Conservation (phyloP, 768 basidiomycete species). For the Podaxis rugospora region DNA sequence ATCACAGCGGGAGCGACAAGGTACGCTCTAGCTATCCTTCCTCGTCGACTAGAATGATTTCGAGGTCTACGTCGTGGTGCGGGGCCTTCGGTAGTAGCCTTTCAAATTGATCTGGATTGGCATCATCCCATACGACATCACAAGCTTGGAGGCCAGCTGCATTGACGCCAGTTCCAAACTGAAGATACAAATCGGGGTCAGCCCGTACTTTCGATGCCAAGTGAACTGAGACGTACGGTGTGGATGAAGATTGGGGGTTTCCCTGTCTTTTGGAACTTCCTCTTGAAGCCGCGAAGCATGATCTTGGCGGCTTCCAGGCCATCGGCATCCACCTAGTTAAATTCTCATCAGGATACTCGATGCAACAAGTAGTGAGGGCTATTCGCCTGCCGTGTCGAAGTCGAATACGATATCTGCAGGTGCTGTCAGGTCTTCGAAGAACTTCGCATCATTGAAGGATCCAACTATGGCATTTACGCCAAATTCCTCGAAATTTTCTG, state of each 20-base stretch:
- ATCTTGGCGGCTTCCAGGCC: slow-evolving; percentile 32
- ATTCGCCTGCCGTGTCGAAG: slow-evolving; percentile 31
- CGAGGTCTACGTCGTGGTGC: slow-evolving; percentile 47
- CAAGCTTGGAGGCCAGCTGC: slow-evolving; percentile 36
- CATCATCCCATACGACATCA: slow-evolving; percentile 42
- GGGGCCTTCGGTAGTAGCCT: slow-evolving; percentile 37
- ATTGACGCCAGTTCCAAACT: slow-evolving; percentile 37
- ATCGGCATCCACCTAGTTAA: slow-evolving; percentile 33
- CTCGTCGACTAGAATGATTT: slow-evolving; percentile 41
- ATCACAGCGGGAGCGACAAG: slow-evolving; percentile 52
- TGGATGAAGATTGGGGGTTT: slow-evolving; percentile 34
- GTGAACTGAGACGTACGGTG: slow-evolving; percentile 29
- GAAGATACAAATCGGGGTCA: neutral
- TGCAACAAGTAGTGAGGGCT: neutral
- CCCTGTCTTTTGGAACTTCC: slow-evolving; percentile 28
- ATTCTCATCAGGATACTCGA: neutral
- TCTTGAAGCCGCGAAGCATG: slow-evolving; percentile 33
- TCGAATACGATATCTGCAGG: slow-evolving; percentile 43
- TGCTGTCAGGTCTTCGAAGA: slow-evolving; percentile 35
- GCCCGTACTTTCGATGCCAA: neutral
- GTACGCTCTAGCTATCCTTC: slow-evolving; percentile 49
- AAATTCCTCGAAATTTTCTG: slow-evolving; percentile 37
- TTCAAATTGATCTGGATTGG: slow-evolving; percentile 40
- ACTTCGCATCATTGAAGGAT: slow-evolving; percentile 33
- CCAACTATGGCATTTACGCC: slow-evolving; percentile 37